A percentile compares a stretch with the other conserved stretches of the same genome.
phyloP scores from a whole-genome alignment of 2,329 filamentous ascomycete genomes.

The Aspergillus floridensis region DNA sequence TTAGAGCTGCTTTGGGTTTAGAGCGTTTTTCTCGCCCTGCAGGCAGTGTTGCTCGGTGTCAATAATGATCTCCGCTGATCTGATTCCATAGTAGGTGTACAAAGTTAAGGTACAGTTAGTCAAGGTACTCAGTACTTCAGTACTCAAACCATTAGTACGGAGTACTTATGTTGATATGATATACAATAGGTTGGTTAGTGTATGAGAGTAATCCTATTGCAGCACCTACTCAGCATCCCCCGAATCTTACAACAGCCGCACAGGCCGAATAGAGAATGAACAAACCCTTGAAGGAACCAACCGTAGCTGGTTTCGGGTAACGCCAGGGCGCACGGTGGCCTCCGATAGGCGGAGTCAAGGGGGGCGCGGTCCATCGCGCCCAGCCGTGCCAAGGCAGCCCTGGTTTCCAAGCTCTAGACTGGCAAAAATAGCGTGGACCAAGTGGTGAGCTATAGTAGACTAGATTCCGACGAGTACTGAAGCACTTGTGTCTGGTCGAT shows the following conservation, averaged over 20 bases:
- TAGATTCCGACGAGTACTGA: no score
- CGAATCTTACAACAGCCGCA: background rate
- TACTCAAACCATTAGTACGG: background rate
- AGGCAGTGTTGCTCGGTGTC: no score
- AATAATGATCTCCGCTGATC: no score
- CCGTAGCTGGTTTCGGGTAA: background rate
- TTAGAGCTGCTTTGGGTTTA: conserved; percentile 1
- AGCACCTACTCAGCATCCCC: no score
- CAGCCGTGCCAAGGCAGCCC: background rate
- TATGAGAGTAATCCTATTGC: no score
- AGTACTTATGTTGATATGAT: no score
- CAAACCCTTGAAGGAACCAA: background rate
- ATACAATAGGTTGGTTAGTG: no score
- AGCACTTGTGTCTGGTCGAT: no score
- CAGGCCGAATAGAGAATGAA: background rate
- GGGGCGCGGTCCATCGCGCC: background rate
- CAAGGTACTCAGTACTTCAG: no score
- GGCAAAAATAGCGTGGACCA: background rate
- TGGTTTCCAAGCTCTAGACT: background rate
- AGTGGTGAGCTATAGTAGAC: no score
- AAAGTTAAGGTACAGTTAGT: no score
- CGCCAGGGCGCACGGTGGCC: background rate
- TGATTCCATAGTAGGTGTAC: no score
- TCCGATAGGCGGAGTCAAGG: background rate
- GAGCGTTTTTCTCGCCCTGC: background rate